Conservation (phyloP, 2,329 filamentous ascomycete genomes). For the Corniculantispora saksenae region DNA sequence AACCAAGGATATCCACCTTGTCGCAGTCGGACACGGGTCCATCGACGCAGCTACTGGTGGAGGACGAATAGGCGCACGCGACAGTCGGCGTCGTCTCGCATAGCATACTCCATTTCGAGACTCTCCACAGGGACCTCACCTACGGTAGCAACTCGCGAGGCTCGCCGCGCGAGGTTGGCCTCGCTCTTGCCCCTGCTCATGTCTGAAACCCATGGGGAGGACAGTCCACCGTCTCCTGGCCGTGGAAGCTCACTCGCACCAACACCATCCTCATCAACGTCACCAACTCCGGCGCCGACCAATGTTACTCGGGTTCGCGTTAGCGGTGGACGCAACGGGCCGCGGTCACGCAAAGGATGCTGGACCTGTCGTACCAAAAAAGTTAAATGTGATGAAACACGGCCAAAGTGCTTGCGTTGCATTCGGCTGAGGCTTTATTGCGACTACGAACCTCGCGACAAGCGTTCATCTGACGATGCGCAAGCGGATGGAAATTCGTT, state of each 20-base stretch:
- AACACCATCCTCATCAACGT: not conserved
- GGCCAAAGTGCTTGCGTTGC: slow-evolving; percentile 31
- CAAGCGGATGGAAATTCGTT: not conserved
- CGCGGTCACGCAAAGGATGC: slow-evolving; percentile 28
- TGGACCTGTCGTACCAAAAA: slow-evolving; percentile 35
- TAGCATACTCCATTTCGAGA: not conserved
- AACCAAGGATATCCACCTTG: not conserved
- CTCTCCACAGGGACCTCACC: not conserved
- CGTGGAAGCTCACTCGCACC: not conserved
- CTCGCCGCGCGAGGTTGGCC: not conserved
- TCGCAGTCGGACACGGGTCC: not conserved
- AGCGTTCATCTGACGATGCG: not conserved
- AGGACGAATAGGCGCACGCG: not conserved
- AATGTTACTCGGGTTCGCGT: not conserved
- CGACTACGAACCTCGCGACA: slow-evolving; percentile 30
- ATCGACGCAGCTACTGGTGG: not conserved
- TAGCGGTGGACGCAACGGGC: slow-evolving; percentile 15
- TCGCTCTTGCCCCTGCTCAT: not conserved
- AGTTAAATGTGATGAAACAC: slow-evolving; percentile 34
- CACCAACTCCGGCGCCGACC: not conserved
- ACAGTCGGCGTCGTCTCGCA: not conserved
- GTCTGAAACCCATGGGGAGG: not conserved
- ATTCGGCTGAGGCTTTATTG: slow-evolving; percentile 30
- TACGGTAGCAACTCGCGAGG: not conserved
- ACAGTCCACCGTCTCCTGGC: not conserved